Evolutionary conservation across 2,329 filamentous ascomycete genomes (phyloP).

Genomic region (Cytospora paraplurivora): DNA sequence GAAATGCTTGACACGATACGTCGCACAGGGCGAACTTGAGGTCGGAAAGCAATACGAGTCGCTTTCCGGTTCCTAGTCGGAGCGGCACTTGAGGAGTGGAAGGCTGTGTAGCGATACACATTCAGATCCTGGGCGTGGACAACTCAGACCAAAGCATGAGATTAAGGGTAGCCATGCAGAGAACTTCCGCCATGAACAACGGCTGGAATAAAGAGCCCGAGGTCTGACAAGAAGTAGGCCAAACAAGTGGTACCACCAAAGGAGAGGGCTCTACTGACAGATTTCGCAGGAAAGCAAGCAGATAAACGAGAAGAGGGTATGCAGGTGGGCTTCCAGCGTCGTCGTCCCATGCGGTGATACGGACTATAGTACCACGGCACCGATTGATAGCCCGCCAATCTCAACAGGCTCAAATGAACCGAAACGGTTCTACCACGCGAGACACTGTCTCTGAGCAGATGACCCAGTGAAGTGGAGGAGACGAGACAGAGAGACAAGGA

Average conservation of each 20-base stretch:
- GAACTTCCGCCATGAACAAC: constrained; percentile 8
- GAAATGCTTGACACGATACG: constrained; percentile 12
- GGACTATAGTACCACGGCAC: constrained; percentile 16
- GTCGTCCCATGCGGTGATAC: constrained; percentile 25
- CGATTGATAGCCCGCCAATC: constrained; percentile 9
- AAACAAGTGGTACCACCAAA: constrained; percentile 11
- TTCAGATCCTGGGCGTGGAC: constrained; percentile 6
- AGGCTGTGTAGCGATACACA: constrained; percentile 20
- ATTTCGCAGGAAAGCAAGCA: constrained; percentile 9
- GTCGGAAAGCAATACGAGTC: constrained; percentile 20
- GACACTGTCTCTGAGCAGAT: constrained; percentile 18
- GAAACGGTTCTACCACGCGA: constrained; percentile 20
- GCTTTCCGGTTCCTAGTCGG: constrained; percentile 18
- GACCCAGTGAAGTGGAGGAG: constrained; percentile 6
- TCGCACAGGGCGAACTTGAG: constrained; percentile 18
- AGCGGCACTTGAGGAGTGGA: constrained; percentile 17
- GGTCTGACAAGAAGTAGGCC: constrained; percentile 19
- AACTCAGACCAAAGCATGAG: constrained; percentile 24
- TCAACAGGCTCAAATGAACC: constrained; percentile 9
- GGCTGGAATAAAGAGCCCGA: constrained; percentile 12
- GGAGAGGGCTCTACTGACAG: constrained; percentile 1
- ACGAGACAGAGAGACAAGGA: constrained; percentile 24
- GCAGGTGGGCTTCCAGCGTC: constrained; percentile 26
- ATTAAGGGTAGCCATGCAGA: constrained; percentile 17
- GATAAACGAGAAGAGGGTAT: constrained; percentile 17